Conservation (phyloP, 176 grass and related monocot genomes). For the Bothriochloa decipiens region DNA sequence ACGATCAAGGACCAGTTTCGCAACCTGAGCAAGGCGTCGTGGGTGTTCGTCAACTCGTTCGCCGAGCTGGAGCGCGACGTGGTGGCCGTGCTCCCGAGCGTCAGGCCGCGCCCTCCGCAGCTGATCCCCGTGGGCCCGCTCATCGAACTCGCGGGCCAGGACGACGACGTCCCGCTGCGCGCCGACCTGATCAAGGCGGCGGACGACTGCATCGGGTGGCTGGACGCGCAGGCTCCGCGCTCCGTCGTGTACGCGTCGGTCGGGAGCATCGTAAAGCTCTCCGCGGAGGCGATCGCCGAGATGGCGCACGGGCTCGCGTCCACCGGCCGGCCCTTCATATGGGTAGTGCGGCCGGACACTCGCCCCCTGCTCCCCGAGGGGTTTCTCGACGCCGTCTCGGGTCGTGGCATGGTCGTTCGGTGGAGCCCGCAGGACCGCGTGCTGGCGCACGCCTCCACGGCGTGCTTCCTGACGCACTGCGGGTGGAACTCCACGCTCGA, state of each 20-base stretch:
- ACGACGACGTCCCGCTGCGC: background rate
- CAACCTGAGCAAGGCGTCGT: background rate
- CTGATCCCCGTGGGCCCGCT: background rate
- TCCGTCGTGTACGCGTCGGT: background rate
- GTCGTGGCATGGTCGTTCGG: background rate
- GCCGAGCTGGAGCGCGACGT: background rate
- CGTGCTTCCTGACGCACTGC: slow-evolving; percentile 63
- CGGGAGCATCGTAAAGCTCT: background rate
- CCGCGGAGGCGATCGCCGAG: background rate
- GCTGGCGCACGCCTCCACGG: background rate
- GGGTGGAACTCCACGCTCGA: slow-evolving; percentile 64
- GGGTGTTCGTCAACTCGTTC: background rate
- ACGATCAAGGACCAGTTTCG: background rate
- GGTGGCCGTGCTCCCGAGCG: background rate
- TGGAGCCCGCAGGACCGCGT: slow-evolving; percentile 3
- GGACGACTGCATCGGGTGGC: background rate
- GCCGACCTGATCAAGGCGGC: background rate
- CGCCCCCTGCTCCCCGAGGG: background rate
- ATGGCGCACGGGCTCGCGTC: background rate
- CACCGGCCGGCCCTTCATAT: background rate
- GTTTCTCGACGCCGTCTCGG: background rate
- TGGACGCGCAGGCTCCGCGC: background rate
- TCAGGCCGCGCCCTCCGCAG: background rate
- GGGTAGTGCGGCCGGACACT: background rate
- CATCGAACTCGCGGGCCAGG: background rate